Evolutionary conservation across 1,284 basidiomycete species (phyloP).

Genomic region (Schizophyllum commune): DNA sequence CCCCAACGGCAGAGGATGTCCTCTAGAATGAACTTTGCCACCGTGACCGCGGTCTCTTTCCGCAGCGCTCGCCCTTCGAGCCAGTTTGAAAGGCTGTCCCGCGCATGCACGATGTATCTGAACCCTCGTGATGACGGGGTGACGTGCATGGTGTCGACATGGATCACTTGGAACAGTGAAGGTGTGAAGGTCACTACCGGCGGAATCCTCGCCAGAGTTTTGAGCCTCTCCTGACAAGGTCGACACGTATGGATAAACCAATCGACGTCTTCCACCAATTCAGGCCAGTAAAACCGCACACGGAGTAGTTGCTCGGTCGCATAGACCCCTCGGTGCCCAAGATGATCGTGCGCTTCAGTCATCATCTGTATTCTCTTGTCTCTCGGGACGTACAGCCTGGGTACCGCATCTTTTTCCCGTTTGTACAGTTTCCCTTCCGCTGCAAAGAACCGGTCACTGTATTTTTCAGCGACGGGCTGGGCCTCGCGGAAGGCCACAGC

Average conservation of each 20-base stretch:
- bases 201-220: slow-evolving; percentile 2
- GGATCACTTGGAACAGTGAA: slow-evolving; percentile 10
- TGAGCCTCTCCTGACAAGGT: slow-evolving; percentile 7
- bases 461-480: neutral
- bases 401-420: neutral
- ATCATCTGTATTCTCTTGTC: slow-evolving; percentile 10
- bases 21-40: slow-evolving; percentile 18
- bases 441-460: neutral
- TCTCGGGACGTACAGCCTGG: slow-evolving; percentile 10
- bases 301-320: slow-evolving; percentile 10
- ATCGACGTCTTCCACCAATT: slow-evolving; percentile 9
- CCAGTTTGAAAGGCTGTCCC: slow-evolving; percentile 15
- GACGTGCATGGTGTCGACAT: slow-evolving; percentile 8
- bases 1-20: slow-evolving; percentile 20
- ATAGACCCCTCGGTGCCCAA: slow-evolving; percentile 21
- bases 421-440: too few relatives aligned
- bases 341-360: slow-evolving; percentile 15
- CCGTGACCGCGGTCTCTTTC: slow-evolving; percentile 9
- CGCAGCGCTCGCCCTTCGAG: slow-evolving; percentile 15
- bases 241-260: slow-evolving; percentile 11
- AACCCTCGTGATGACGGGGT: slow-evolving; percentile 15
- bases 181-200: slow-evolving; percentile 10
- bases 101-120: slow-evolving; percentile 17
- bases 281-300: slow-evolving; percentile 17
- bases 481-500: too few relatives aligned